These are phyloP conservation scores for Epichloe hybrida DNA, from an alignment of 2,329 filamentous ascomycete species.

Conservation along the genomic window DNA sequence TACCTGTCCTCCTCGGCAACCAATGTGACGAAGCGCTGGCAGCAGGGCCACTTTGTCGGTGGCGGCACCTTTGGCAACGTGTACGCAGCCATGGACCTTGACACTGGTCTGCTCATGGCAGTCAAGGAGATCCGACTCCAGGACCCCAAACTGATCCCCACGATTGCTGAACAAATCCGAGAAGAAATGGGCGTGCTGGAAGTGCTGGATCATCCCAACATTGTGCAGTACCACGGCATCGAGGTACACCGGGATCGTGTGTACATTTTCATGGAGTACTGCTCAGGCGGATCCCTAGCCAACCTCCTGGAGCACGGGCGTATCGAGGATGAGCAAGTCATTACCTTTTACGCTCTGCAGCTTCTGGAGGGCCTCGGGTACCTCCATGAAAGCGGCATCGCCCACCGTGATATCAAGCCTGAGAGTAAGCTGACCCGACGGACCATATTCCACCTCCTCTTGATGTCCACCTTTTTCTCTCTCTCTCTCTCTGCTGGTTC, in stretches of 20 bases:
- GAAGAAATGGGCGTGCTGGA: conserved; percentile 97
- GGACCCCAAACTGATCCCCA: conserved; percentile 90
- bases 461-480: not conserved
- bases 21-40: conserved; percentile 93
- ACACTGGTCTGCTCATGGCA: conserved; percentile 92
- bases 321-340: conserved; percentile 94
- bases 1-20: conserved; percentile 88
- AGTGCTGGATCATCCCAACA: conserved; percentile 90
- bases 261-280: conserved; percentile 99
- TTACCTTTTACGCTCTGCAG: conserved; percentile 91
- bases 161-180: conserved; percentile 82
- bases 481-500: not conserved
- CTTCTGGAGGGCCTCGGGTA: conserved; percentile 89
- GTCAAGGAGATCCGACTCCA: conserved; percentile 97
- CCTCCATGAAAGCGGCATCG: conserved; percentile 80
- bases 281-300: conserved; percentile 84
- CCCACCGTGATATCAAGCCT: conserved; percentile 95
- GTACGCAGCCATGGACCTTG: conserved; percentile 92
- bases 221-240: conserved; percentile 95
- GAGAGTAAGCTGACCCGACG: conserved; percentile 52
- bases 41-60: conserved; percentile 95
- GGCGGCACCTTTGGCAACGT: conserved; percentile 96
- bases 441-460: not conserved
- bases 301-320: conserved; percentile 85
- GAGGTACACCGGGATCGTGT: conserved; percentile 97